A percentile compares a stretch with the other conserved stretches of the same genome.
phyloP scores from a whole-genome alignment of 73 alveolate species.

The Paramecium bursaria region DNA sequence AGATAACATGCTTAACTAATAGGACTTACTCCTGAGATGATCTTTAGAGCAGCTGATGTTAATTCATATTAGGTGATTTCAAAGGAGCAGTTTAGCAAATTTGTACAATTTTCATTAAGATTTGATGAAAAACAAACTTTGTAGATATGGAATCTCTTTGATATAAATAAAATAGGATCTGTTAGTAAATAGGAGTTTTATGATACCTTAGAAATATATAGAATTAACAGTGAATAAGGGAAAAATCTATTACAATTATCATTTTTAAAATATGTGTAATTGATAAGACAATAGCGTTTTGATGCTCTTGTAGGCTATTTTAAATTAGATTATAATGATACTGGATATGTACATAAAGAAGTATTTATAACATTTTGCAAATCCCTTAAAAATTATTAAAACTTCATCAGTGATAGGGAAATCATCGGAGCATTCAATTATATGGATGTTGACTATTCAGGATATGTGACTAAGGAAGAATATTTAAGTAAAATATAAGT shows the following conservation, averaged over 20 bases:
- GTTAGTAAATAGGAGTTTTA: conserved; percentile 10
- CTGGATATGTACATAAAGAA: conserved; percentile 18
- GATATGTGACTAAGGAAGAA: no score
- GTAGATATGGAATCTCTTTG: conserved; percentile 8
- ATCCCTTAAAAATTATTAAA: conserved; percentile 21
- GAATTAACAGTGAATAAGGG: conserved; percentile 18
- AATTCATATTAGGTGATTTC: conserved; percentile 1
- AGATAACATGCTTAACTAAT: background rate
- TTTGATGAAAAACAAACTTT: background rate
- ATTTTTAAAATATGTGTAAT: conserved; percentile 28
- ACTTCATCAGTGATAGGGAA: conserved; percentile 7
- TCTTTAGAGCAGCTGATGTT: conserved; percentile 53
- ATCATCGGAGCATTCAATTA: conserved; percentile 14
- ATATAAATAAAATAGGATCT: conserved; percentile 5
- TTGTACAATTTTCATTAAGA: background rate
- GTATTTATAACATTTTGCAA: conserved; percentile 25
- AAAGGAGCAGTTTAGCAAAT: conserved; percentile 4
- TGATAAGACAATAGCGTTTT: background rate
- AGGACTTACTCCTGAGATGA: conserved; percentile 48
- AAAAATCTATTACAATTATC: background rate
- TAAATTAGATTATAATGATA: conserved; percentile 26
- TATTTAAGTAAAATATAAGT: no score
- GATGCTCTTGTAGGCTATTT: conserved; percentile 23
- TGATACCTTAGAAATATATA: conserved; percentile 38
- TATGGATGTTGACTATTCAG: conserved; percentile 40